phyloP scores from a whole-genome alignment of 306 rosid species.

The Quercus glauca region DNA sequence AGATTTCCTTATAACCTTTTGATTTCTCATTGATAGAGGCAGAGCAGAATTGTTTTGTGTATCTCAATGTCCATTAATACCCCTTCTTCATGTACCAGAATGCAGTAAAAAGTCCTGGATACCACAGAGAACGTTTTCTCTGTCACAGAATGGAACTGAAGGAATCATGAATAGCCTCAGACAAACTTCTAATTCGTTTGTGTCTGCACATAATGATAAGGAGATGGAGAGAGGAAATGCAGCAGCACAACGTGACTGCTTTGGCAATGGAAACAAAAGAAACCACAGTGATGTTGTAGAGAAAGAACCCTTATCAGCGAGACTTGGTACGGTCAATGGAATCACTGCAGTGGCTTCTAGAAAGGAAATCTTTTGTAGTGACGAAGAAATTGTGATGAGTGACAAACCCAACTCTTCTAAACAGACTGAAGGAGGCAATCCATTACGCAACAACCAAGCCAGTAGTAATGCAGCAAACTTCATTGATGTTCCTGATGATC shows the following conservation, averaged over 20 bases:
- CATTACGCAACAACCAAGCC: conserved; percentile 13
- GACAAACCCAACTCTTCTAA: conserved; percentile 23
- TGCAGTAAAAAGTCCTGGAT: conserved; percentile 18
- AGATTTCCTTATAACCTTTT: neutral
- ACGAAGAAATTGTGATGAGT: conserved; percentile 21
- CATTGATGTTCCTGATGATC: conserved; percentile 16
- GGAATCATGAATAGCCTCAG: conserved; percentile 46
- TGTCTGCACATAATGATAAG: conserved; percentile 12
- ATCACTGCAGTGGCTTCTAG: conserved; percentile 2
- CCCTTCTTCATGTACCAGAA: conserved; percentile 34
- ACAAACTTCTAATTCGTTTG: conserved; percentile 25
- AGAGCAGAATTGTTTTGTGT: neutral
- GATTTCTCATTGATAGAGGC: conserved; percentile 6
- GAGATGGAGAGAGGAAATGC: conserved; percentile 20
- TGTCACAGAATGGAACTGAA: conserved; percentile 37
- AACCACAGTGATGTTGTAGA: conserved; percentile 18
- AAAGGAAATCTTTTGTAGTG: conserved; percentile 9
- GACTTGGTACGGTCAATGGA: conserved; percentile 7
- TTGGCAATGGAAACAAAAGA: conserved; percentile 19
- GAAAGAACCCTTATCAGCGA: conserved; percentile 22
- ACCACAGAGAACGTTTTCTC: conserved; percentile 17
- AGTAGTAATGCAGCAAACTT: conserved; percentile 22
- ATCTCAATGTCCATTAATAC: conserved; percentile 1
- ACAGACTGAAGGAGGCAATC: conserved; percentile 17
- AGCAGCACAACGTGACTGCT: conserved; percentile 16